A percentile compares a stretch with the other conserved stretches of the same genome.
Conservation (phyloP, 106 monocot species). For the Platanthera zijinensis region DNA sequence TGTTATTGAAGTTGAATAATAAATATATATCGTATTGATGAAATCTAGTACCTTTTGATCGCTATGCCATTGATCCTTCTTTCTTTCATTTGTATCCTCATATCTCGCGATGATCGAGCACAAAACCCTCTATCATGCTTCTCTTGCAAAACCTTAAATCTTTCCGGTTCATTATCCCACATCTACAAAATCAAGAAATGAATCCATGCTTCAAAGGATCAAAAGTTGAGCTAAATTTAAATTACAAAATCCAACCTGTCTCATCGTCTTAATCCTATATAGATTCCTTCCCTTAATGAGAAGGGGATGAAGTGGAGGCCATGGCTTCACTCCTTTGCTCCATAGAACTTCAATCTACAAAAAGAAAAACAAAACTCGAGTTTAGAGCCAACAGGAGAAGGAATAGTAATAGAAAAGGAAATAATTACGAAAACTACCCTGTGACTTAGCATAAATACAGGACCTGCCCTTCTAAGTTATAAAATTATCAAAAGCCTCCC, state of each 20-base stretch:
- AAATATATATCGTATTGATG: background rate
- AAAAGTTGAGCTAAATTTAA: background rate
- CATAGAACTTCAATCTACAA: slow-evolving; percentile 75
- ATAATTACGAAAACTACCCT: background rate
- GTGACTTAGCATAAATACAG: no score
- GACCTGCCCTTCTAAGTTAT: no score
- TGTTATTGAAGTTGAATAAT: background rate
- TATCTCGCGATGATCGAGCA: slow-evolving; percentile 51
- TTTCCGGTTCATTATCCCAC: slow-evolving; percentile 72
- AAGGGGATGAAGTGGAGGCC: slow-evolving; percentile 73
- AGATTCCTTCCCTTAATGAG: slow-evolving; percentile 87
- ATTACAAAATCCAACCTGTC: slow-evolving; percentile 48
- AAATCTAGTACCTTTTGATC: slow-evolving; percentile 19
- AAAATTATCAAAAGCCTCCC: no score
- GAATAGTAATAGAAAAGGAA: background rate
- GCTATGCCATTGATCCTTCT: slow-evolving; percentile 10
- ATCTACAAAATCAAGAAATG: slow-evolving; percentile 27
- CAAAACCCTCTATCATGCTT: slow-evolving; percentile 63
- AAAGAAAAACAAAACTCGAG: background rate
- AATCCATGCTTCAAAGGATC: background rate
- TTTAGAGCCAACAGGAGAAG: background rate
- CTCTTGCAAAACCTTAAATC: slow-evolving; percentile 54
- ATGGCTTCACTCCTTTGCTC: slow-evolving; percentile 69
- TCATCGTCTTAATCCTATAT: slow-evolving; percentile 67
- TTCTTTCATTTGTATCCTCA: slow-evolving; percentile 57